These are phyloP conservation scores for Pestalotiopsis sp. DNA, from an alignment of 2,329 filamentous ascomycete genomes.

Conservation along the genomic window DNA sequence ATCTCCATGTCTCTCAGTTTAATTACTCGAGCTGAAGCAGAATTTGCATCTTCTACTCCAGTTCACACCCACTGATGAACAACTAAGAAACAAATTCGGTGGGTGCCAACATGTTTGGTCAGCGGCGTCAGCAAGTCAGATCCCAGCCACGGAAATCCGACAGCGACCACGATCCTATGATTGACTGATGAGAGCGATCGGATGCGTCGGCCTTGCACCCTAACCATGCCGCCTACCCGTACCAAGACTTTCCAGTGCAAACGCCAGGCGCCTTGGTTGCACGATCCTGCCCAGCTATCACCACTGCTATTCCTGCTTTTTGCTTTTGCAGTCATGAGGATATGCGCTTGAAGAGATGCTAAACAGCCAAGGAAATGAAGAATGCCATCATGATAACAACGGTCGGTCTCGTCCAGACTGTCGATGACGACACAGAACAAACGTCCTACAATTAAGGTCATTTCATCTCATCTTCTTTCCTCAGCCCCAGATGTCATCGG, in stretches of 20 bases:
- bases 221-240: slow-evolving; percentile 2
- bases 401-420: not conserved
- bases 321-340: no score
- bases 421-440: not conserved
- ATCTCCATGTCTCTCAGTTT: not conserved
- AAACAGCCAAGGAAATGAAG: not conserved
- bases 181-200: not conserved
- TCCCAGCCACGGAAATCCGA: not conserved
- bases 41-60: not conserved
- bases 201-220: not conserved
- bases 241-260: not conserved
- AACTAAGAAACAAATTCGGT: not conserved
- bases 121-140: not conserved
- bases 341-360: not conserved
- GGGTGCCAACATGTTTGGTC: not conserved
- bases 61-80: not conserved
- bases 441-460: not conserved
- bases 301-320: not conserved
- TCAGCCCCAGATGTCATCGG: not conserved
- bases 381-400: not conserved
- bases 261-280: not conserved
- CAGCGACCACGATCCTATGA: not conserved
- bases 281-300: not conserved
- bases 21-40: not conserved
- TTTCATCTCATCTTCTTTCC: not conserved